These are phyloP conservation scores for Theobroma cacao DNA, from an alignment of 345 rosid genomes.

Conservation along the genomic window DNA sequence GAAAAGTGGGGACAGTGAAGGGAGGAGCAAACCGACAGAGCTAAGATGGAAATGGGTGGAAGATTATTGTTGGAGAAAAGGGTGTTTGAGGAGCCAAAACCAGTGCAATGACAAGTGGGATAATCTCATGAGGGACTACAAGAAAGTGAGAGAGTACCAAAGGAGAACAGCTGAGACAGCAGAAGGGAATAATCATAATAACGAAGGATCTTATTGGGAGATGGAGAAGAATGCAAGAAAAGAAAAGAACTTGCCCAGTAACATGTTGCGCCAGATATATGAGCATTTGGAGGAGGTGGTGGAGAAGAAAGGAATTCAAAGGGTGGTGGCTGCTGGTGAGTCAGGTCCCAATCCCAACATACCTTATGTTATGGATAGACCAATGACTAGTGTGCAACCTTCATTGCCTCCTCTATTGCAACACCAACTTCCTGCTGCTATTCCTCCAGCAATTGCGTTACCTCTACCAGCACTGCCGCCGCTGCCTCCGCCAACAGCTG, in stretches of 20 bases:
- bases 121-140: slow-evolving; percentile 93
- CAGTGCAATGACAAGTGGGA: slow-evolving; percentile 99
- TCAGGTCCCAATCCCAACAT: slow-evolving; percentile 18
- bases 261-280: slow-evolving; percentile 64
- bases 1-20: slow-evolving; percentile 44
- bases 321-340: slow-evolving; percentile 9
- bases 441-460: slow-evolving; percentile 12
- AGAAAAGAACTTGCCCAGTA: slow-evolving; percentile 74
- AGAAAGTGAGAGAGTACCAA: slow-evolving; percentile 78
- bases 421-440: slow-evolving; percentile 30
- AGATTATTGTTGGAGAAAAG: slow-evolving; percentile 77
- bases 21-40: slow-evolving; percentile 56
- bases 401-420: slow-evolving; percentile 31
- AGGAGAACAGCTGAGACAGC: slow-evolving; percentile 30
- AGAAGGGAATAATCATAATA: slow-evolving; percentile 20
- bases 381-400: slow-evolving; percentile 24
- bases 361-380: slow-evolving; percentile 19
- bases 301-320: slow-evolving; percentile 49
- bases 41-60: slow-evolving; percentile 97
- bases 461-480: slow-evolving; percentile 31
- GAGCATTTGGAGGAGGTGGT: slow-evolving; percentile 68
- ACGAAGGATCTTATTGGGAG: slow-evolving; percentile 60
- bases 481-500: slow-evolving; percentile 20
- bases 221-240: slow-evolving; percentile 82
- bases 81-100: slow-evolving; percentile 81